Percentiles rank a stretch among this genome's conserved stretches.
Conservation (phyloP, 352 stramenopile genomes). For the Phytophthora ohioensis region DNA sequence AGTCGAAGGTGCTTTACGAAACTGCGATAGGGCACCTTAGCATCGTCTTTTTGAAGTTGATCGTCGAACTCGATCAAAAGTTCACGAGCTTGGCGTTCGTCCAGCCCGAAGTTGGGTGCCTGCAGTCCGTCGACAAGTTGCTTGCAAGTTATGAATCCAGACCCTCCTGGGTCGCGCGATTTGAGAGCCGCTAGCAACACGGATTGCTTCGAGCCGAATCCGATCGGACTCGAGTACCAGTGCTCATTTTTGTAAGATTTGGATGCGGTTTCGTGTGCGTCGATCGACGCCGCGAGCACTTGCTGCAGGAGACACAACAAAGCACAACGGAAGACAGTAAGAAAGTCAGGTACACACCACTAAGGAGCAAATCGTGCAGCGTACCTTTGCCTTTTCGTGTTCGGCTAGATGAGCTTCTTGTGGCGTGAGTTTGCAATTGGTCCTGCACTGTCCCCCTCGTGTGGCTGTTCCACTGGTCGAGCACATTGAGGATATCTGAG, state of each 20-base stretch:
- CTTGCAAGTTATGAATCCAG: slow-evolving; percentile 44
- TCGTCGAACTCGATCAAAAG: slow-evolving; percentile 50
- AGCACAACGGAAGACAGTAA: background rate
- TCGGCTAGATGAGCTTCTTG: slow-evolving; percentile 24
- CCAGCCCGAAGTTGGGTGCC: slow-evolving; percentile 45
- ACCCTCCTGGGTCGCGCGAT: slow-evolving; percentile 44
- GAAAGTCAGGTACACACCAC: slow-evolving; percentile 12
- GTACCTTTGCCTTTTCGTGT: slow-evolving; percentile 31
- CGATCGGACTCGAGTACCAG: slow-evolving; percentile 65
- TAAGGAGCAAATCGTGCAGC: slow-evolving; percentile 12
- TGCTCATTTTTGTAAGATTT: slow-evolving; percentile 74
- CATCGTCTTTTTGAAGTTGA: slow-evolving; percentile 27
- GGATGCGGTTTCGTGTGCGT: slow-evolving; percentile 27
- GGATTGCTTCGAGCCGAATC: slow-evolving; percentile 53
- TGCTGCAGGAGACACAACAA: slow-evolving; percentile 15
- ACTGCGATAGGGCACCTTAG: slow-evolving; percentile 47
- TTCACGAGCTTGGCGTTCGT: slow-evolving; percentile 38
- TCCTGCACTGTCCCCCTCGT: slow-evolving; percentile 21
- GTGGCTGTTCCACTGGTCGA: slow-evolving; percentile 26
- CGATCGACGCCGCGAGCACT: slow-evolving; percentile 27
- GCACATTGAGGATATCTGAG: slow-evolving; percentile 21
- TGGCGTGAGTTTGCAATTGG: slow-evolving; percentile 18
- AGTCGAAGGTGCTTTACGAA: slow-evolving; percentile 55
- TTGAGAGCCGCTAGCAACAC: slow-evolving; percentile 58
- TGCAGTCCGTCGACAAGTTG: slow-evolving; percentile 49